Evolutionary conservation across 345 rosid genomes (phyloP).

Genomic region (Pistacia vera): DNA sequence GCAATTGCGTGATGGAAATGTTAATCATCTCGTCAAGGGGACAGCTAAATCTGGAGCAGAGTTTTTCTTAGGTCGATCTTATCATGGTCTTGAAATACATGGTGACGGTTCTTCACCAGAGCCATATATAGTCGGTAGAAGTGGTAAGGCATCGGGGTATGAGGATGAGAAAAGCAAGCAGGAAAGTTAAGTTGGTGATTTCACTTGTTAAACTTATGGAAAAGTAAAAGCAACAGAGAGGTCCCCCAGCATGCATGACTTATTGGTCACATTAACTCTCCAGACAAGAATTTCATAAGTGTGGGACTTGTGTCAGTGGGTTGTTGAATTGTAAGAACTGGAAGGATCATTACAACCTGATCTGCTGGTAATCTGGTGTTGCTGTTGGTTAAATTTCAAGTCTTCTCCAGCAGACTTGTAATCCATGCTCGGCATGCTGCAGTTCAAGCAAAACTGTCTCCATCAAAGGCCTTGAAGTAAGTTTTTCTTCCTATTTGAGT

Average conservation of each 20-base stretch:
- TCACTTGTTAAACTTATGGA: background rate
- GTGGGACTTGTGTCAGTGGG: background rate
- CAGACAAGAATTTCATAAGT: background rate
- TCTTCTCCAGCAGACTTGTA: background rate
- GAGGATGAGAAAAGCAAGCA: slow-evolving; percentile 43
- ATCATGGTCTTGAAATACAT: slow-evolving; percentile 73
- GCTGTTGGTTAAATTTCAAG: background rate
- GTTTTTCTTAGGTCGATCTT: slow-evolving; percentile 61
- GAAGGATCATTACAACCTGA: background rate
- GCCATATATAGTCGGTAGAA: slow-evolving; percentile 65
- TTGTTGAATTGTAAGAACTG: too few species aligned
- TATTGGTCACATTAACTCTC: background rate
- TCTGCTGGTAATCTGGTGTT: background rate
- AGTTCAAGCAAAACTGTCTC: background rate
- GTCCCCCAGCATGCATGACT: background rate
- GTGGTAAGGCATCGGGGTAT: slow-evolving; percentile 77
- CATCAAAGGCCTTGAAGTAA: background rate
- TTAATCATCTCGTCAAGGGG: slow-evolving; percentile 47
- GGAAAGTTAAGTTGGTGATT: slow-evolving; percentile 13
- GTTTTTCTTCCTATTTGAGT: background rate
- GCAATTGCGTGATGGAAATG: slow-evolving; percentile 52
- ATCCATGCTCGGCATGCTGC: background rate
- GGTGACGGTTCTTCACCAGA: slow-evolving; percentile 47
- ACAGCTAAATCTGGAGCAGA: slow-evolving; percentile 79
- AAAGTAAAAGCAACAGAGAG: background rate